These are phyloP conservation scores for Ophiostoma populinum DNA, from an alignment of 2,329 filamentous ascomycete species.

Conservation along the genomic window DNA sequence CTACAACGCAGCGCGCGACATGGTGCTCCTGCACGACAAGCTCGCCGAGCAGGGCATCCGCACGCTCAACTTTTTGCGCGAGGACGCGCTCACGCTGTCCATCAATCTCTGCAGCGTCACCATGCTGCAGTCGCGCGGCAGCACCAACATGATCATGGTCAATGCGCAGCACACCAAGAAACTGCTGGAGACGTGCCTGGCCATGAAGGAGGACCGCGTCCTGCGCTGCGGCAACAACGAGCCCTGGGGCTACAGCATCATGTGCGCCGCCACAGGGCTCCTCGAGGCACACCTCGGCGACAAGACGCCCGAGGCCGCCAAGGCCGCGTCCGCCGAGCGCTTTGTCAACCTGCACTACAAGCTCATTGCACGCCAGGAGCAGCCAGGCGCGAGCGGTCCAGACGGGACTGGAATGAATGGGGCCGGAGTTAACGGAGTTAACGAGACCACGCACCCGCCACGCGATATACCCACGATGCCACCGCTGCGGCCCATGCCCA, in stretches of 20 bases:
- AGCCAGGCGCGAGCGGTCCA: slow-evolving; percentile 13
- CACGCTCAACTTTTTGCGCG: slow-evolving; percentile 40
- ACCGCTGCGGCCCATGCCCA: not conserved
- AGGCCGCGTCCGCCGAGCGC: slow-evolving; percentile 39
- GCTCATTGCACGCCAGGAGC: slow-evolving; percentile 36
- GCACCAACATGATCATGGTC: slow-evolving; percentile 44
- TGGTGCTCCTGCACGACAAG: slow-evolving; percentile 43
- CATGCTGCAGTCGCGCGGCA: slow-evolving; percentile 39
- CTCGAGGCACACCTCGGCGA: slow-evolving; percentile 41
- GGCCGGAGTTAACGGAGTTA: not conserved
- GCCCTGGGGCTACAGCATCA: slow-evolving; percentile 46
- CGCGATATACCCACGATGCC: not conserved
- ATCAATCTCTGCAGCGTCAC: slow-evolving; percentile 45
- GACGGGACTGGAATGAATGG: slow-evolving; percentile 4
- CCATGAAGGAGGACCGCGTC: slow-evolving; percentile 43
- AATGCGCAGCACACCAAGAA: slow-evolving; percentile 42
- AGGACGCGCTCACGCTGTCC: slow-evolving; percentile 40
- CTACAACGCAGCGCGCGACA: slow-evolving; percentile 43
- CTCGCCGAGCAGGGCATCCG: slow-evolving; percentile 41
- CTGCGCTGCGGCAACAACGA: slow-evolving; percentile 46
- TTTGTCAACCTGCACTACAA: slow-evolving; percentile 42
- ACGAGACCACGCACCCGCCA: too few relatives aligned
- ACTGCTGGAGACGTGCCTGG: slow-evolving; percentile 42
- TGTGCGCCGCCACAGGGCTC: slow-evolving; percentile 42
- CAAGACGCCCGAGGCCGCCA: slow-evolving; percentile 38